Evolutionary conservation across 2,329 filamentous ascomycete genomes (phyloP).

Genomic region (Colletotrichum limetticola): DNA sequence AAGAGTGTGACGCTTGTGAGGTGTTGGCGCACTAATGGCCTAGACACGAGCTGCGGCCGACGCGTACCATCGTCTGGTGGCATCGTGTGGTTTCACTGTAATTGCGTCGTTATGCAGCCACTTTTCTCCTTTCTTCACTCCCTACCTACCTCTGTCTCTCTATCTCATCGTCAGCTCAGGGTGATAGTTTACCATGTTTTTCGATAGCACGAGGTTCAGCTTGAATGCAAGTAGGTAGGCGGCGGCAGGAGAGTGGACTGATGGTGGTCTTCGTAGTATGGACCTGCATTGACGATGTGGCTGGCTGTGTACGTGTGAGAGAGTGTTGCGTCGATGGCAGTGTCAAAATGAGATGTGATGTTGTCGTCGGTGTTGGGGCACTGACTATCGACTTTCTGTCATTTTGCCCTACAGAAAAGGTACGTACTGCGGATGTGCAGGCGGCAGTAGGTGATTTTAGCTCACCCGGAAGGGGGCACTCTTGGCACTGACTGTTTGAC

Average conservation of each 20-base stretch:
- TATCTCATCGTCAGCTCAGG: background rate
- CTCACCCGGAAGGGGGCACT: background rate
- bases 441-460: background rate
- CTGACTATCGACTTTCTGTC: background rate
- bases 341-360: background rate
- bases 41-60: background rate
- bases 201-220: background rate
- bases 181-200: background rate
- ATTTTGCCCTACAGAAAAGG: background rate
- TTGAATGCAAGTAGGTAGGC: background rate
- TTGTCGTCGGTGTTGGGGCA: background rate
- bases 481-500: background rate
- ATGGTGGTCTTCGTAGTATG: background rate
- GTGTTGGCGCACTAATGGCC: background rate
- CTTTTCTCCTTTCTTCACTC: background rate
- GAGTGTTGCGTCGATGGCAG: background rate
- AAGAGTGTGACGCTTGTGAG: background rate
- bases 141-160: background rate
- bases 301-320: background rate
- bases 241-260: no score
- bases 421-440: background rate
- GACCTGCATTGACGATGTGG: background rate
- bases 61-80: background rate
- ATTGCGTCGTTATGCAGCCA: background rate
- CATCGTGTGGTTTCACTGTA: conserved; percentile 1